These are phyloP conservation scores for Salvia sclarea DNA, from an alignment of 305 asterid species.

Conservation along the genomic window DNA sequence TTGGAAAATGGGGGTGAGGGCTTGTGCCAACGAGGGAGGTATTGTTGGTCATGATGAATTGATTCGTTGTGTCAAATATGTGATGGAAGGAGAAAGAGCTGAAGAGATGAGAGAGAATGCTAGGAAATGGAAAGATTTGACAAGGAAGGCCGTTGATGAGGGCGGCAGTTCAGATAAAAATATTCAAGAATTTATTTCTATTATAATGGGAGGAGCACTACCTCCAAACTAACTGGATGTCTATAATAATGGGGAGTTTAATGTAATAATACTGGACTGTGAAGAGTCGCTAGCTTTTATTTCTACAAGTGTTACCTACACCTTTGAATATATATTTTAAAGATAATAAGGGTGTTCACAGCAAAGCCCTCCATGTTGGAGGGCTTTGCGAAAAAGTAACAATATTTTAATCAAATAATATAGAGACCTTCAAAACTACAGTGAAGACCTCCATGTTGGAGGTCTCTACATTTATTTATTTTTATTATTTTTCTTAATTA, in stretches of 20 bases:
- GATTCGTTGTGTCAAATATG: conserved; percentile 20
- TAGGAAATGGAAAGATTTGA: conserved; percentile 33
- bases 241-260: neutral
- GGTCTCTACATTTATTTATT: too few relatives aligned
- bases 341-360: too few relatives aligned
- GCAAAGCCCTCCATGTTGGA: too few relatives aligned
- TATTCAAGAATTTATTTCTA: conserved; percentile 35
- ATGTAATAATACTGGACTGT: too few relatives aligned
- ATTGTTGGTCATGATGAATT: conserved; percentile 28
- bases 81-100: conserved; percentile 31
- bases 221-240: neutral
- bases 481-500: too few relatives aligned
- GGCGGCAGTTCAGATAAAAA: conserved; percentile 37
- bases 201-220: neutral
- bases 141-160: conserved; percentile 32
- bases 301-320: too few relatives aligned
- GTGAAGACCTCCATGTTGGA: too few relatives aligned
- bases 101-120: conserved; percentile 34
- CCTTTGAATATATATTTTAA: too few relatives aligned
- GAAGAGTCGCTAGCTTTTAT: too few relatives aligned
- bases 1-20: conserved; percentile 40
- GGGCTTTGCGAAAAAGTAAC: too few relatives aligned
- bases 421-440: too few relatives aligned
- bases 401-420: too few relatives aligned
- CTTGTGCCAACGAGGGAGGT: neutral